phyloP scores from a whole-genome alignment of 352 stramenopile genomes.

The Pythium plurisporium region DNA sequence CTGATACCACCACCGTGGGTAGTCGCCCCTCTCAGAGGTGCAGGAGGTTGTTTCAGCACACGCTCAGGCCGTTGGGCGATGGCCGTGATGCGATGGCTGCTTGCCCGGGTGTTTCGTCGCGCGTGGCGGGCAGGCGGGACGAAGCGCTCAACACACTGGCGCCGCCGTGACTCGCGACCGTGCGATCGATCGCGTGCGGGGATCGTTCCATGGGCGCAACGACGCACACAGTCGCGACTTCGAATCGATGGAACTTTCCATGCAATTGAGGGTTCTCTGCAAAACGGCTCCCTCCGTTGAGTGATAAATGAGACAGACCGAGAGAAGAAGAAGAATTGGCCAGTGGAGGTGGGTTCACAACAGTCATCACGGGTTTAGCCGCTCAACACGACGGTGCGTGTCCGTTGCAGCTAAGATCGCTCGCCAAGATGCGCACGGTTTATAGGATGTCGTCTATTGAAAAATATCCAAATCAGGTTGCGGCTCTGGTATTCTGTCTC shows the following conservation, averaged over 20 bases:
- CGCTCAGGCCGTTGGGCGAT: too few relatives aligned
- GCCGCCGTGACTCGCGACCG: neutral
- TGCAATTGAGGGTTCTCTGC: neutral
- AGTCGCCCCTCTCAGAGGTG: too few relatives aligned
- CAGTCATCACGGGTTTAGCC: too few relatives aligned
- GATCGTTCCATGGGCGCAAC: conserved; percentile 4
- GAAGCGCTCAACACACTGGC: too few relatives aligned
- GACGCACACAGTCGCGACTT: neutral
- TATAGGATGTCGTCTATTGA: conserved; percentile 22
- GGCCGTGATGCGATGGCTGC: too few relatives aligned
- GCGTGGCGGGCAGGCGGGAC: neutral
- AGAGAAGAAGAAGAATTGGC: neutral
- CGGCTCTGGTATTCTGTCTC: neutral
- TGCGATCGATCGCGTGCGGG: neutral
- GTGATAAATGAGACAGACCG: too few relatives aligned
- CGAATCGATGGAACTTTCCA: conserved; percentile 19
- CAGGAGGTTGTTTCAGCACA: too few relatives aligned
- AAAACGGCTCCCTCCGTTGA: neutral
- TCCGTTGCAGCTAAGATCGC: too few relatives aligned
- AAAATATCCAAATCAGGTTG: conserved; percentile 11
- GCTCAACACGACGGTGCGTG: too few relatives aligned
- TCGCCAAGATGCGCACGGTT: neutral
- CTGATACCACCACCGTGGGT: too few relatives aligned
- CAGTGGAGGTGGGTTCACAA: neutral
- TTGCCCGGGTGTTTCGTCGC: neutral